A percentile compares a stretch with the other conserved stretches of the same genome.
phyloP scores from a whole-genome alignment of 2,329 filamentous ascomycete genomes.

The Trichoderma cornu-damae region DNA sequence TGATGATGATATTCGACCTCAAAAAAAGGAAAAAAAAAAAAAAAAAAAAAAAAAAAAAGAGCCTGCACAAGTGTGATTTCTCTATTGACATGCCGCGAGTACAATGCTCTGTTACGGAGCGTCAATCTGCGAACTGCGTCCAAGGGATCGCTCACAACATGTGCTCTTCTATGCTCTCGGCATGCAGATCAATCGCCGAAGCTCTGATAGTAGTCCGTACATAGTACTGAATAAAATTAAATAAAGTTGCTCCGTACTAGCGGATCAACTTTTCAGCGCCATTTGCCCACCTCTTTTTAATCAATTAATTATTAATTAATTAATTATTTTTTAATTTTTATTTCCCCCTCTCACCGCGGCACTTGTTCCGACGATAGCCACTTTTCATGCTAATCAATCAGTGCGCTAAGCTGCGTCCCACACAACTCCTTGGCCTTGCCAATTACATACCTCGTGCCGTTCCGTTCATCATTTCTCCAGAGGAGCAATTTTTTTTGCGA shows the following conservation, averaged over 20 bases:
- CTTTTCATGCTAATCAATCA: constrained; percentile 1
- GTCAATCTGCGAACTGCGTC: too few relatives aligned
- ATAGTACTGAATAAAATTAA: too few relatives aligned
- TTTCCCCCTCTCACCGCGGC: constrained; percentile 2
- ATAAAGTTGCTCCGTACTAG: too few relatives aligned
- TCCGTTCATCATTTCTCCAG: constrained; percentile 2
- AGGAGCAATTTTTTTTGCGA: not conserved
- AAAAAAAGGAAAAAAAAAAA: too few relatives aligned
- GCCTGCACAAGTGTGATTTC: not conserved
- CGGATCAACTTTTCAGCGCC: constrained; percentile 15
- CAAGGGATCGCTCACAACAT: too few relatives aligned
- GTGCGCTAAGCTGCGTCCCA: not conserved
- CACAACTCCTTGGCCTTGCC: constrained; percentile 1
- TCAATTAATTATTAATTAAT: too few relatives aligned
- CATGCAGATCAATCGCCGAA: not conserved
- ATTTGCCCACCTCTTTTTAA: not conserved
- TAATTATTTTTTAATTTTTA: too few relatives aligned
- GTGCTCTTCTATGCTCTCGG: not conserved
- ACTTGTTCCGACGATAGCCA: constrained; percentile 19
- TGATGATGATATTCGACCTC: too few relatives aligned
- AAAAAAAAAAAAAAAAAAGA: too few relatives aligned
- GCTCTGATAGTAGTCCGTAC: too few relatives aligned
- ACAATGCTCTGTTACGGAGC: too few relatives aligned
- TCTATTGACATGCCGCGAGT: not conserved
- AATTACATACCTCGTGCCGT: not conserved